Evolutionary conservation across 768 basidiomycete genomes (phyloP).

Genomic region (Pleurotus ostreatus): DNA sequence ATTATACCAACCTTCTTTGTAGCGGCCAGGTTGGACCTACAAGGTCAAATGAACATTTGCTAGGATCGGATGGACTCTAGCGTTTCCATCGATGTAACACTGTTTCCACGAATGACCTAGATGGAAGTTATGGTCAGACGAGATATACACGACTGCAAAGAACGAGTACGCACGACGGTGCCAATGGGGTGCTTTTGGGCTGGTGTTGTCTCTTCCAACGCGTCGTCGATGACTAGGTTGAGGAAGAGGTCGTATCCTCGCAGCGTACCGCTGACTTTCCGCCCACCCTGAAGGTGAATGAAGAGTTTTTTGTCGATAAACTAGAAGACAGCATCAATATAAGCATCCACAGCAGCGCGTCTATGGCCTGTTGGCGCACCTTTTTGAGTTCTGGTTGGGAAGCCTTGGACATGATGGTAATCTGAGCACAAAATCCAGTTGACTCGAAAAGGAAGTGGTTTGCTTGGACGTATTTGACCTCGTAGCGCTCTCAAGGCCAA

Average conservation of each 20-base stretch:
- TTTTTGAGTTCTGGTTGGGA: slow-evolving; percentile 98
- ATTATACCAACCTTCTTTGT: slow-evolving; percentile 1
- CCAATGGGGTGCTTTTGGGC: slow-evolving; percentile 90
- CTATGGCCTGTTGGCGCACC: slow-evolving; percentile 39
- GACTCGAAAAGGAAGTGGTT: slow-evolving; percentile 9
- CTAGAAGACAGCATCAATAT: slow-evolving; percentile 31
- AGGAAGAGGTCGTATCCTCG: slow-evolving; percentile 99
- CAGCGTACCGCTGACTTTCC: slow-evolving; percentile 91
- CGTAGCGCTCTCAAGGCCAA: background rate
- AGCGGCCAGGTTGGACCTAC: background rate
- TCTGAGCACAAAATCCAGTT: slow-evolving; percentile 7
- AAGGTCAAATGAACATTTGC: background rate
- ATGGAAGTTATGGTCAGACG: slow-evolving; percentile 1
- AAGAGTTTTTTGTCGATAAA: slow-evolving; percentile 99
- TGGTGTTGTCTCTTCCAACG: slow-evolving; percentile 84
- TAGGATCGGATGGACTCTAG: slow-evolving; percentile 53
- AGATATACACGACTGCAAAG: slow-evolving; percentile 6
- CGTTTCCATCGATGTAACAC: slow-evolving; percentile 93
- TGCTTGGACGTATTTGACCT: slow-evolving; percentile 36
- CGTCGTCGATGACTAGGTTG: slow-evolving; percentile 96
- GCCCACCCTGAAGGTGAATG: slow-evolving; percentile 89
- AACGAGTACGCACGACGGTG: slow-evolving; percentile 67
- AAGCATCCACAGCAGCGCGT: background rate
- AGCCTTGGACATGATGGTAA: slow-evolving; percentile 76
- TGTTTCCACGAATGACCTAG: slow-evolving; percentile 95